Percentiles rank a stretch among this genome's conserved stretches.
Conservation (phyloP, 139 green algal genomes). For the Zygnema circumcarinatum region DNA sequence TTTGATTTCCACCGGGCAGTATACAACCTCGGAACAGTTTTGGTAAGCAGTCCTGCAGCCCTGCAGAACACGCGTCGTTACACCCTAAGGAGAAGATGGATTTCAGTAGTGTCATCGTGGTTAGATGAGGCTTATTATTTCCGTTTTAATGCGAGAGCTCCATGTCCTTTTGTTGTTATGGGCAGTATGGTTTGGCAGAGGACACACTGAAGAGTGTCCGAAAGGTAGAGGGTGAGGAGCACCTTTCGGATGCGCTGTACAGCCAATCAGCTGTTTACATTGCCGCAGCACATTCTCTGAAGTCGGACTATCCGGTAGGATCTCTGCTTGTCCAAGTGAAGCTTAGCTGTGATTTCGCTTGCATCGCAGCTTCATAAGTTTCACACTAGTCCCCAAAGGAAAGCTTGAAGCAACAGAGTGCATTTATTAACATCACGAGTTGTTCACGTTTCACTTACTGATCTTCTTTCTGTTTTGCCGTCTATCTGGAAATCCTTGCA, state of each 20-base stretch:
- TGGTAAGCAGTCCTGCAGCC: conserved; percentile 44
- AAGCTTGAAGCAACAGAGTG: too few relatives aligned
- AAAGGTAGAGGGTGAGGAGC: conserved; percentile 21
- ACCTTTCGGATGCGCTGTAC: conserved; percentile 38
- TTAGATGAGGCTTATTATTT: background rate
- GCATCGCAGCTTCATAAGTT: too few relatives aligned
- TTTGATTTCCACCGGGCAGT: conserved; percentile 60
- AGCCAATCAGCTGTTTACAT: conserved; percentile 60
- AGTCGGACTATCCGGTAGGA: conserved; percentile 52
- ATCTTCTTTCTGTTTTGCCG: background rate
- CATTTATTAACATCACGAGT: too few relatives aligned
- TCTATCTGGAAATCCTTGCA: too few relatives aligned
- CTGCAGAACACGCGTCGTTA: background rate
- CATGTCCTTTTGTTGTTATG: conserved; percentile 3
- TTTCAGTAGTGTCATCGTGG: background rate
- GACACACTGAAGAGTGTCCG: conserved; percentile 30
- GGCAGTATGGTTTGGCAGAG: conserved; percentile 53
- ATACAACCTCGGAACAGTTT: conserved; percentile 62
- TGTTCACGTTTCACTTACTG: too few relatives aligned
- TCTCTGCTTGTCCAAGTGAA: background rate
- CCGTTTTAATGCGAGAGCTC: too few relatives aligned
- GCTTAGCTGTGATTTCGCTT: too few relatives aligned
- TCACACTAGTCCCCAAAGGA: too few relatives aligned
- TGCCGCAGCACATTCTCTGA: conserved; percentile 44
- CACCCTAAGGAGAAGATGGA: background rate